phyloP scores from a whole-genome alignment of 169 alveolate species.

The Plasmodium berghei region DNA sequence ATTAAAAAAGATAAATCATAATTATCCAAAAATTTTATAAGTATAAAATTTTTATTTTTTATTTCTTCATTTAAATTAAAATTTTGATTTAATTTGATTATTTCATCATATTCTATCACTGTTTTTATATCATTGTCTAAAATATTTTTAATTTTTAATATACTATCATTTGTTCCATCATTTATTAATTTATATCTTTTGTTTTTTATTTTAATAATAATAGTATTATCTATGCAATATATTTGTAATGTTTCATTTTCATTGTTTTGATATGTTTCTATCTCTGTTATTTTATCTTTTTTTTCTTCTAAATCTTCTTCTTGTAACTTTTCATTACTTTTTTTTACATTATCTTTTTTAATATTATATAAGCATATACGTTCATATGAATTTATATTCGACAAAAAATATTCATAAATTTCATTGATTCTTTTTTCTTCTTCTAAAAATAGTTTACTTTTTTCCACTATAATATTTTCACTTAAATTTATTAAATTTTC shows the following conservation, averaged over 20 bases:
- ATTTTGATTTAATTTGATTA: background rate
- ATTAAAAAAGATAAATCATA: slow-evolving; percentile 14
- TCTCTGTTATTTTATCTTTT: background rate
- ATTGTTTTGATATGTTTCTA: background rate
- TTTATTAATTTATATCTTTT: background rate
- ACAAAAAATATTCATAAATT: slow-evolving; percentile 32
- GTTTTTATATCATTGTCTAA: slow-evolving; percentile 12
- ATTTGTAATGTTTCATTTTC: slow-evolving; percentile 1
- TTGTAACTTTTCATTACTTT: slow-evolving; percentile 26
- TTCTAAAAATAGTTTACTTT: slow-evolving; percentile 22
- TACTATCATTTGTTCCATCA: slow-evolving; percentile 6
- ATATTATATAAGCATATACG: slow-evolving; percentile 47
- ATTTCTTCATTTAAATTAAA: slow-evolving; percentile 18
- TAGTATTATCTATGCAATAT: background rate
- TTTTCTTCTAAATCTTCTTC: slow-evolving; percentile 22
- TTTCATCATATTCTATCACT: slow-evolving; percentile 20
- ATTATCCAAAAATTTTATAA: slow-evolving; percentile 21
- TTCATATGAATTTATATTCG: slow-evolving; percentile 32
- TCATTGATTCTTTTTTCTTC: slow-evolving; percentile 39
- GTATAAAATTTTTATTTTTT: slow-evolving; percentile 9
- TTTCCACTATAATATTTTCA: slow-evolving; percentile 3
- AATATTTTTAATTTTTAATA: slow-evolving; percentile 44
- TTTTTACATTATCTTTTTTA: slow-evolving; percentile 24
- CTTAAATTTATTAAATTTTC: background rate
- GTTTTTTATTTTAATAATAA: slow-evolving; percentile 11